Conservation (phyloP, 2,329 filamentous ascomycete species). For the Cadophora malorum region DNA sequence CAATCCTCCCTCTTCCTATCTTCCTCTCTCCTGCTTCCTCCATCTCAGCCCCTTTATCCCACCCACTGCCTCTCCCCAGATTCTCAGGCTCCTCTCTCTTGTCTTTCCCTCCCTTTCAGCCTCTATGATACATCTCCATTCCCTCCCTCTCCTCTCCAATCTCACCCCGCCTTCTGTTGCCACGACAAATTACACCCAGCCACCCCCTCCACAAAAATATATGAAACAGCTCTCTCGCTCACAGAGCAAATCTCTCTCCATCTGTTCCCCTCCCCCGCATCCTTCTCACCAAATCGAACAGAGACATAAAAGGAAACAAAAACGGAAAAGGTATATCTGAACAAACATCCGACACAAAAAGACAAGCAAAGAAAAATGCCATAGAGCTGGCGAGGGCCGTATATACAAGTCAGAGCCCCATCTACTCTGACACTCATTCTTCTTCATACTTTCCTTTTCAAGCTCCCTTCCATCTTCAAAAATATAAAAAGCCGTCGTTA, state of each 20-base stretch:
- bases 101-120: neutral
- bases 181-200: neutral
- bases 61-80: neutral
- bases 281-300: neutral
- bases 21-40: neutral
- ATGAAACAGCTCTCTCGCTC: neutral
- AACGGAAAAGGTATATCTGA: slow-evolving; percentile 2
- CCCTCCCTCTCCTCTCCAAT: neutral
- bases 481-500: neutral
- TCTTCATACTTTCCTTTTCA: neutral
- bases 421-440: slow-evolving; percentile 15
- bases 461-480: neutral
- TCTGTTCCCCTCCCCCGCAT: neutral
- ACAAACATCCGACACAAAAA: neutral
- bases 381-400: slow-evolving; percentile 13
- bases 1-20: neutral
- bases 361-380: neutral
- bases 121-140: neutral
- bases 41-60: too few relatives aligned
- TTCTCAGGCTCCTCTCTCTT: too few relatives aligned
- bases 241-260: neutral
- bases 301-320: neutral
- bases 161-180: neutral
- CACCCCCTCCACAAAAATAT: neutral
- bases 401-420: slow-evolving; percentile 16